phyloP scores from a whole-genome alignment of 352 stramenopile species.

The Phytophthora cryptogea region DNA sequence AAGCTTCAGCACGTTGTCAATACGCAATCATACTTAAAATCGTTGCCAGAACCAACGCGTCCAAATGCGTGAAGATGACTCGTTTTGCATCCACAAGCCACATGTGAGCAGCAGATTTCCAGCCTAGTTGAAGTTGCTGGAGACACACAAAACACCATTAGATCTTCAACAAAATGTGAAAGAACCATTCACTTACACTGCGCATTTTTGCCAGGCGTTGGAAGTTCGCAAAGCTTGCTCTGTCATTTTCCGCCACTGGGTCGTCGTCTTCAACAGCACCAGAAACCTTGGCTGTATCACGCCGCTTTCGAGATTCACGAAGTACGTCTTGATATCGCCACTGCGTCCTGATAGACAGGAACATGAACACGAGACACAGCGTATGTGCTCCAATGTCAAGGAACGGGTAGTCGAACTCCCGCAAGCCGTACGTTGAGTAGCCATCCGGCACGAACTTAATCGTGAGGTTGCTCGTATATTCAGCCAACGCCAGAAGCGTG shows the following conservation, averaged over 20 bases:
- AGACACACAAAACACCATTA: constrained; percentile 9
- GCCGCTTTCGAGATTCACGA: constrained; percentile 38
- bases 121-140: constrained; percentile 59
- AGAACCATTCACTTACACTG: constrained; percentile 35
- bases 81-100: constrained; percentile 78
- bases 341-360: constrained; percentile 76
- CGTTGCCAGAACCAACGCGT: constrained; percentile 79
- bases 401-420: constrained; percentile 75
- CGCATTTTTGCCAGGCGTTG: constrained; percentile 51
- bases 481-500: constrained; percentile 51
- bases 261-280: constrained; percentile 16
- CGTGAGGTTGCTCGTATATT: constrained; percentile 77
- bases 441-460: constrained; percentile 48
- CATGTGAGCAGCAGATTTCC: constrained; percentile 51
- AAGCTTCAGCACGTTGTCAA: not conserved
- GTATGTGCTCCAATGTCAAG: constrained; percentile 80
- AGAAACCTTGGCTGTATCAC: constrained; percentile 22
- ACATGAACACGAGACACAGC: constrained; percentile 77
- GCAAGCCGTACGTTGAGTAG: constrained; percentile 65
- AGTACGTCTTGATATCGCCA: constrained; percentile 79
- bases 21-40: constrained; percentile 61
- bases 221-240: constrained; percentile 44
- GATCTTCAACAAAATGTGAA: not conserved
- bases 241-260: constrained; percentile 17
- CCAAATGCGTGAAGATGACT: constrained; percentile 75